Percentiles rank a stretch among this genome's conserved stretches.
These are phyloP conservation scores for Liriodendron chinense DNA, from an alignment of 164 flowering plant genomes.

Conservation along the genomic window DNA sequence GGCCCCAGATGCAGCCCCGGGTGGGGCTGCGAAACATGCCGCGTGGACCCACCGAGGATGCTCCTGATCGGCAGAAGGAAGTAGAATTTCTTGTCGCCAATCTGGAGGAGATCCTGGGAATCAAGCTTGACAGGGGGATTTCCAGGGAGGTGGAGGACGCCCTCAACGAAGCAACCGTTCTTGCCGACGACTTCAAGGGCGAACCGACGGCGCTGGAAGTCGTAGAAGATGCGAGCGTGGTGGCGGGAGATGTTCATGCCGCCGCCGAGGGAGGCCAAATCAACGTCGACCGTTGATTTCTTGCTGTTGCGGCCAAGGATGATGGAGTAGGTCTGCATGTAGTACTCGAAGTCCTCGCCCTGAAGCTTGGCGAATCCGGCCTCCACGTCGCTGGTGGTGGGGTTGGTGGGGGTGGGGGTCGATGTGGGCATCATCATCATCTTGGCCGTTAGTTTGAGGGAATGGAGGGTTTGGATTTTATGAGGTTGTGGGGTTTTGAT, in stretches of 20 bases:
- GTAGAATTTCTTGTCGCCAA: conserved; percentile 95
- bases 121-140: conserved; percentile 82
- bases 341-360: conserved; percentile 98
- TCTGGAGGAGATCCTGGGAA: conserved; percentile 89
- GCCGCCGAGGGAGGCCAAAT: conserved; percentile 85
- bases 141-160: conserved; percentile 90
- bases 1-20: conserved; percentile 12
- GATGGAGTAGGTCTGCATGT: conserved; percentile 97
- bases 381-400: conserved; percentile 70
- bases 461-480: background rate
- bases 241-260: conserved; percentile 99
- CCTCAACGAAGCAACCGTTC: conserved; percentile 91
- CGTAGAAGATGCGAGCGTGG: conserved; percentile 99
- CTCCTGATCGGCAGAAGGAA: conserved; percentile 74
- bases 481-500: background rate
- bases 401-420: conserved; percentile 75
- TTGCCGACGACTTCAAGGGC: conserved; percentile 91
- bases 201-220: conserved; percentile 88
- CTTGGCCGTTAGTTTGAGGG: background rate
- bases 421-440: conserved; percentile 12
- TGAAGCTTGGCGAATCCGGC: conserved; percentile 99
- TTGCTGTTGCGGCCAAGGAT: conserved; percentile 86
- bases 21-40: conserved; percentile 11
- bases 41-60: conserved; percentile 36
- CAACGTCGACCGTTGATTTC: conserved; percentile 89